Evolutionary conservation across 2,329 filamentous ascomycete species (phyloP).

Genomic region (Arthrinium phaeospermum): DNA sequence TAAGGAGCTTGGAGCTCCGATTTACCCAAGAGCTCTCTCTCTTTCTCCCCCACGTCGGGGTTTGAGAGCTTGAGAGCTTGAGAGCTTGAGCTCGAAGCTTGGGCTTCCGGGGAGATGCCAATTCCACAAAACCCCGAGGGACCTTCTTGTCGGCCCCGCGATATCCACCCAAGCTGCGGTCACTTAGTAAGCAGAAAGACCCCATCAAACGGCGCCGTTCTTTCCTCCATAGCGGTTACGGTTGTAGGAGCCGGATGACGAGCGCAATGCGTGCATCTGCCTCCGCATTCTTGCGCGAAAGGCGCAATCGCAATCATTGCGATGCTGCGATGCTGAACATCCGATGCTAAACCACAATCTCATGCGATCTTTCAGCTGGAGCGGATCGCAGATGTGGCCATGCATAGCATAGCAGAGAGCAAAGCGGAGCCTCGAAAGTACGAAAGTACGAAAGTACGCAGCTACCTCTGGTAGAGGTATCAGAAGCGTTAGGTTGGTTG

Average conservation of each 20-base stretch:
- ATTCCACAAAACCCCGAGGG: not conserved
- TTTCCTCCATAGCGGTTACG: not conserved
- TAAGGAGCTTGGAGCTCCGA: slow-evolving; percentile 12
- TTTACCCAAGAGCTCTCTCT: not conserved
- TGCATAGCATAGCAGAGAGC: not conserved
- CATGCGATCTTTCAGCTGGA: not conserved
- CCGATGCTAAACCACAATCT: not conserved
- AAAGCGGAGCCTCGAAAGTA: slow-evolving; percentile 3
- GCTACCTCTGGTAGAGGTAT: not conserved
- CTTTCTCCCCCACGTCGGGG: not conserved
- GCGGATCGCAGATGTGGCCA: not conserved
- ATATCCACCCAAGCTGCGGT: not conserved
- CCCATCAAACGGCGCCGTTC: not conserved
- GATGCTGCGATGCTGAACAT: not conserved
- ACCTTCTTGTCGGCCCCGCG: not conserved
- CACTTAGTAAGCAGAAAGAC: not conserved
- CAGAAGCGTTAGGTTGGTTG: not conserved
- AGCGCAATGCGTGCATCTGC: not conserved
- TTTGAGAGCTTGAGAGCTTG: not conserved
- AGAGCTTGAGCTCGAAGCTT: not conserved
- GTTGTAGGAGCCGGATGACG: not conserved
- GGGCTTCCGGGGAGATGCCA: slow-evolving; percentile 6
- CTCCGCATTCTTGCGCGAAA: not conserved
- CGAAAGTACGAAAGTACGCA: not conserved
- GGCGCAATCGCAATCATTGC: not conserved